Evolutionary conservation across 2,329 filamentous ascomycete species (phyloP).

Genomic region (Botrytis galanthina): DNA sequence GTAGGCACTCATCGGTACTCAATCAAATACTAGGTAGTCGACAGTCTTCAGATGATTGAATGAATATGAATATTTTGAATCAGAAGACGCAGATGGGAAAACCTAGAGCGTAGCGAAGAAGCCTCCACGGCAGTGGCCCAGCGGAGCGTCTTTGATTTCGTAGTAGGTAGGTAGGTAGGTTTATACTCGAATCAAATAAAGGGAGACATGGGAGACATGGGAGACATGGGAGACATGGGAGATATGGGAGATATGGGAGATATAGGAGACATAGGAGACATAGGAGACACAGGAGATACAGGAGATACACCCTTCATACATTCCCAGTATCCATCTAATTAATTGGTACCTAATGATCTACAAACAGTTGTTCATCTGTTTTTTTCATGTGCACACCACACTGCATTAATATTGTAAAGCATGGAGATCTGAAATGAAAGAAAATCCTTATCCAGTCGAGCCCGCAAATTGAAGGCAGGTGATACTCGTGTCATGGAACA

Average conservation of each 20-base stretch:
- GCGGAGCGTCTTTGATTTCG: background rate
- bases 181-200: background rate
- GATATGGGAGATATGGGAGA: background rate
- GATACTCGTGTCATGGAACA: slow-evolving; percentile 31
- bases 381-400: background rate
- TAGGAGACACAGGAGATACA: background rate
- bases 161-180: background rate
- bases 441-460: slow-evolving; percentile 26
- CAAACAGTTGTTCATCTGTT: background rate
- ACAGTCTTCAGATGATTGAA: background rate
- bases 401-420: background rate
- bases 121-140: slow-evolving; percentile 4
- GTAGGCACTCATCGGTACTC: background rate
- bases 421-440: slow-evolving; percentile 11
- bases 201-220: background rate
- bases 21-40: background rate
- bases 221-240: background rate
- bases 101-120: background rate
- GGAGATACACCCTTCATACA: background rate
- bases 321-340: background rate
- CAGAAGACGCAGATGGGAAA: background rate
- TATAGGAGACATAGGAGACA: background rate
- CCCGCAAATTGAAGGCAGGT: background rate
- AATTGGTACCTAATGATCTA: background rate
- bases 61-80: background rate